Conservation (phyloP, 805 yeast genomes). For the Candida cerambycidarum region DNA sequence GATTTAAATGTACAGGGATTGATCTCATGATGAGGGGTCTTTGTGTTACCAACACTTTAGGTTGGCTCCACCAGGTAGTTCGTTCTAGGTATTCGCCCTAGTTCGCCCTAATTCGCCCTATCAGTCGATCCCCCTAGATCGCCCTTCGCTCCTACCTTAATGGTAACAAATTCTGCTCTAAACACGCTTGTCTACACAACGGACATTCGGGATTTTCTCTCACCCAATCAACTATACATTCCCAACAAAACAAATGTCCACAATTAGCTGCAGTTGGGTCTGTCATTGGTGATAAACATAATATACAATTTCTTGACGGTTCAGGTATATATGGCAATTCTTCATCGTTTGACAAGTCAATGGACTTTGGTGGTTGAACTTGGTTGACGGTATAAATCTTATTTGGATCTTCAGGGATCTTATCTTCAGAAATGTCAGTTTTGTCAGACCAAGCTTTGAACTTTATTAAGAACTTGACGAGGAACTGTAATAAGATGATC, state of each 20-base stretch:
- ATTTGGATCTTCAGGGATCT: constrained; percentile 14
- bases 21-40: no score
- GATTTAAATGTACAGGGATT: no score
- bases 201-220: constrained; percentile 90
- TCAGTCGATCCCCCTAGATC: no score
- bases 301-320: constrained; percentile 72
- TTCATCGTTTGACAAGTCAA: constrained; percentile 54
- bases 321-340: constrained; percentile 69
- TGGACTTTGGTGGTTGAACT: constrained; percentile 5
- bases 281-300: constrained; percentile 77
- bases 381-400: constrained; percentile 10
- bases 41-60: no score
- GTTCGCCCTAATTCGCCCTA: no score
- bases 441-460: constrained; percentile 26
- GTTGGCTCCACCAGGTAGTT: no score
- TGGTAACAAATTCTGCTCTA: constrained; percentile 63
- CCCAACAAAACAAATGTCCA: constrained; percentile 95
- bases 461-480: constrained; percentile 42
- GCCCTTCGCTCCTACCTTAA: no score
- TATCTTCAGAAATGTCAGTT: constrained; percentile 14
- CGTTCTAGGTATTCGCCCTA: no score
- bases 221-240: constrained; percentile 86
- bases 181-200: constrained; percentile 72
- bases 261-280: constrained; percentile 86
- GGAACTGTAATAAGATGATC: constrained; percentile 53